Evolutionary conservation across 352 stramenopile species (phyloP), one percentile per base, ranked within the genome.

Genomic region (Pythium myriotylum): DNA sequence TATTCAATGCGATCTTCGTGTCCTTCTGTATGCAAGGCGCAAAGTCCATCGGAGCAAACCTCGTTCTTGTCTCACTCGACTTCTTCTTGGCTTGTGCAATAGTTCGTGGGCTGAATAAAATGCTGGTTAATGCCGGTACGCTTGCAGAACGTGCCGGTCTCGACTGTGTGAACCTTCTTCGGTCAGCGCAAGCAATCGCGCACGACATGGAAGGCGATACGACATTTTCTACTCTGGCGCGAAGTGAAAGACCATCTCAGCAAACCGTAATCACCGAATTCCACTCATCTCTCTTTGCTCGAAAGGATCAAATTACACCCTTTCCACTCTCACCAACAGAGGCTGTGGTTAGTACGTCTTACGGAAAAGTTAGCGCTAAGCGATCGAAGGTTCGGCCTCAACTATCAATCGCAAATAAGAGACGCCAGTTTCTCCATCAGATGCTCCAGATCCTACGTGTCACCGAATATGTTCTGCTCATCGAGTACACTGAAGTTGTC

Each of bases 1-100:
- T 58, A 23, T 58, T 58, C 51, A 58, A 80, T 42, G 66, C 73
- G 14, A 47, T 82, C 0, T 85, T 77, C 45, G 62, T 76, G 24
- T 55, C 68, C 3, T 80, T 63, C 32, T 82, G 73, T 43, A 74
- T 82, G 62, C 73, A 84, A 29, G 77, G 65, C 33, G 62, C 76
- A 0, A 67, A 53, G 0, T 80, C 73, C 10, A 53, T 74, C 26
- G 47, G 22, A 22, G 79, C 47, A 2, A 27, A 77, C 8, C 67
- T 77, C 4, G 39, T 32, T 0, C 55, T 77, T 10, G 67, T 78
- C 32, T 43, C 41, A 6, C 26, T 60, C 16, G 33, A 51, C 5
- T 40, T 41, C 17, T n/a, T 26, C 3, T n/a, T 52, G 8, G 26
- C 47, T 7, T 53, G 20, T 14, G 53, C 19, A 10, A 27, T n/a